phyloP scores from a whole-genome alignment of 345 rosid species.

The thale cress (Arabidopsis thaliana) region DNA sequence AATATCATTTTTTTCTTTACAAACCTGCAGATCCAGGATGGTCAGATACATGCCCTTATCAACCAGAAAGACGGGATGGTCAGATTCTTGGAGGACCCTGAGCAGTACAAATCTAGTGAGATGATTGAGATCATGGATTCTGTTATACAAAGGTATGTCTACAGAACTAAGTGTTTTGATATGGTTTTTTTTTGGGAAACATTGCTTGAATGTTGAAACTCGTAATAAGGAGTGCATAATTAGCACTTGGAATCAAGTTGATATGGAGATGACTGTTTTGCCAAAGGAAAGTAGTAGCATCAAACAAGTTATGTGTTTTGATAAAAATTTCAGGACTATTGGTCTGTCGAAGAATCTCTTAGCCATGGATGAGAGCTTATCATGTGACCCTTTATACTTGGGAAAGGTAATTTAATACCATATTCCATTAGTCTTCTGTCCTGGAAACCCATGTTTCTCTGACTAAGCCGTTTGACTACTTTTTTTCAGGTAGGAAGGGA shows the following conservation, averaged over 20 bases:
- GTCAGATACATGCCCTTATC: conserved; percentile 93
- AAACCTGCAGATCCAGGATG: conserved; percentile 80
- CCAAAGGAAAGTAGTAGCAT: conserved; percentile 13
- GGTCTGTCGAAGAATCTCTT: conserved; percentile 80
- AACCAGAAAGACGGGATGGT: conserved; percentile 99
- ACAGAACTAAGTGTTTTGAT: conserved; percentile 16
- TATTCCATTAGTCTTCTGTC: conserved; percentile 11
- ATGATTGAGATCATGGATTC: conserved; percentile 87
- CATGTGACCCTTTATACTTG: conserved; percentile 80
- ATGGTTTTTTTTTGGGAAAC: not conserved
- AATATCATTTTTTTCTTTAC: not conserved
- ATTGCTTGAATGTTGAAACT: conserved; percentile 6
- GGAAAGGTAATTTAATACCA: conserved; percentile 61
- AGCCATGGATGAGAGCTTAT: conserved; percentile 73
- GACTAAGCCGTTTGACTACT: conserved; percentile 20
- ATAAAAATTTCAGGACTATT: conserved; percentile 64
- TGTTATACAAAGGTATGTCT: conserved; percentile 79
- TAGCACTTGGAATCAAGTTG: conserved; percentile 14
- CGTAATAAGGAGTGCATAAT: not conserved
- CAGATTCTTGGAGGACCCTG: conserved; percentile 97
- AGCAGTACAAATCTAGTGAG: conserved; percentile 86
- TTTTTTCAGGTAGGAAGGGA: conserved; percentile 77
- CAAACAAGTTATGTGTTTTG: conserved; percentile 1
- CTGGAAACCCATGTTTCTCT: conserved; percentile 26
- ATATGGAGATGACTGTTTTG: not conserved